These are phyloP conservation scores for Curvularia sp. DNA, from an alignment of 2,329 filamentous ascomycete species.

Conservation along the genomic window DNA sequence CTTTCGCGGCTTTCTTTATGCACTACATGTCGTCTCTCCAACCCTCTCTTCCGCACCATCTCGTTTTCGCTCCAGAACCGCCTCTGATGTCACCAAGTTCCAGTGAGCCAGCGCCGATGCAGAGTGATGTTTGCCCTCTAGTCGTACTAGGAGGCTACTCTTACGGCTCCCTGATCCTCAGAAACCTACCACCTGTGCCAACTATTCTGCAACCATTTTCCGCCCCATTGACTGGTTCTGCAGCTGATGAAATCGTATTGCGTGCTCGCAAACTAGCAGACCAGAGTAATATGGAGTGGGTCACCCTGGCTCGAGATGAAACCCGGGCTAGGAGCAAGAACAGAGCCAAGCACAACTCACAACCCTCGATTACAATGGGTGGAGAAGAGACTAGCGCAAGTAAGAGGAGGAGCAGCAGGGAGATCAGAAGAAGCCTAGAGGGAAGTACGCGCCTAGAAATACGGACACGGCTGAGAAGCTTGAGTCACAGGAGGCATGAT, in stretches of 20 bases:
- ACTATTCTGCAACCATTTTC: constrained; percentile 67
- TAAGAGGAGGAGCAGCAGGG: constrained; percentile 52
- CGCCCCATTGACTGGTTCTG: constrained; percentile 60
- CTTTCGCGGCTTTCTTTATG: constrained; percentile 79
- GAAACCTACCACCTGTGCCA: constrained; percentile 68
- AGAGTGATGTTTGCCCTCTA: constrained; percentile 22
- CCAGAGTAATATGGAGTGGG: constrained; percentile 63
- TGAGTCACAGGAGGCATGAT: constrained; percentile 36
- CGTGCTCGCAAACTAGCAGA: constrained; percentile 73
- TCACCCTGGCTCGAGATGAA: constrained; percentile 30
- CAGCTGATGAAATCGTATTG: constrained; percentile 72
- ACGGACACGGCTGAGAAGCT: constrained; percentile 34
- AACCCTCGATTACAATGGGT: constrained; percentile 51
- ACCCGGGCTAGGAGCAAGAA: constrained; percentile 40
- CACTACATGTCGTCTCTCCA: constrained; percentile 71
- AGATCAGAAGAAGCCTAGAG: constrained; percentile 46
- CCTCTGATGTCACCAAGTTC: constrained; percentile 10
- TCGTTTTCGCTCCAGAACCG: constrained; percentile 27
- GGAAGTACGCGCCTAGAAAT: constrained; percentile 48
- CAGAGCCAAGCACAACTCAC: constrained; percentile 29
- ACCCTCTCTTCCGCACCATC: constrained; percentile 28
- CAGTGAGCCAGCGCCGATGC: neutral
- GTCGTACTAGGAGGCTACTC: constrained; percentile 82
- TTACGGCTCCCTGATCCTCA: constrained; percentile 85
- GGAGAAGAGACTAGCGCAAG: constrained; percentile 57